phyloP scores from a whole-genome alignment of 805 yeast species.

The Cephaloascus fragrans region DNA sequence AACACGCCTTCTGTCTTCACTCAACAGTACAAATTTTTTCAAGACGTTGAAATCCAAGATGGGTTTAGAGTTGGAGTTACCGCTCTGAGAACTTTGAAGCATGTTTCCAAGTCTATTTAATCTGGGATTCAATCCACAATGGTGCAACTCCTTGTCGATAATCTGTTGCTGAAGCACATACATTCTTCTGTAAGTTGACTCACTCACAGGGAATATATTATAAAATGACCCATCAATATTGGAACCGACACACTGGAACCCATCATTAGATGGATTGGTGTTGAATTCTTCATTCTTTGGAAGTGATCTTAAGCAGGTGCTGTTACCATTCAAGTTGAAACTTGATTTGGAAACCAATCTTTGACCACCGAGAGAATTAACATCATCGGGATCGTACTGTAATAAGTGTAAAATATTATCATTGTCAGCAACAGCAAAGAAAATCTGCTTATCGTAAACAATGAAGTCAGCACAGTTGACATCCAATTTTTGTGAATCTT shows the following conservation, averaged over 20 bases:
- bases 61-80: constrained; percentile 42
- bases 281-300: constrained; percentile 22
- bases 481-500: constrained; percentile 55
- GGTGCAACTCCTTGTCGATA: constrained; percentile 62
- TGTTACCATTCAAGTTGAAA: constrained; percentile 55
- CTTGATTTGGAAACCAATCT: constrained; percentile 60
- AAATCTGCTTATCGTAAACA: constrained; percentile 59
- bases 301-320: constrained; percentile 42
- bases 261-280: constrained; percentile 11
- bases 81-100: constrained; percentile 17
- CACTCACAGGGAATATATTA: constrained; percentile 65
- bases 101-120: constrained; percentile 43
- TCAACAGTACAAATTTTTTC: constrained; percentile 40
- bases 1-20: constrained; percentile 44
- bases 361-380: constrained; percentile 73
- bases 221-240: constrained; percentile 74
- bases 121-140: constrained; percentile 75
- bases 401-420: constrained; percentile 58
- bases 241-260: constrained; percentile 60
- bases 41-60: constrained; percentile 56
- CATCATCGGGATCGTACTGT: constrained; percentile 89
- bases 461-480: constrained; percentile 71
- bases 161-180: constrained; percentile 84
- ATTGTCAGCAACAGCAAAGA: constrained; percentile 59
- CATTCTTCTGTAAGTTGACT: constrained; percentile 67